Evolutionary conservation across 2,329 filamentous ascomycete genomes (phyloP), one percentile per base, ranked within the genome.

Genomic region (Magnaporthales sp.): DNA sequence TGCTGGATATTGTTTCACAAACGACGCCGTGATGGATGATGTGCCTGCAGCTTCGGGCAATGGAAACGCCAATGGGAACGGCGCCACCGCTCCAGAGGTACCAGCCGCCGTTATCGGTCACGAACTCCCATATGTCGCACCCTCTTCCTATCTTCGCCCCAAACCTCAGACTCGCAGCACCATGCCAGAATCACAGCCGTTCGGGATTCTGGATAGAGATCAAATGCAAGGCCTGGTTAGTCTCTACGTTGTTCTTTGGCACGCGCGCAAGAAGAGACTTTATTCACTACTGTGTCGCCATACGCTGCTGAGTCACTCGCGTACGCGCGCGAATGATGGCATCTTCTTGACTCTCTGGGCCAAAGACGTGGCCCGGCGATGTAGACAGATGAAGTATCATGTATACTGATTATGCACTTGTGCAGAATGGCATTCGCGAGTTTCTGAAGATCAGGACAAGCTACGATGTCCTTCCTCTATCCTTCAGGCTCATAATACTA

Each of bases 361-460:
- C 8, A 46, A n/a, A 46, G 15, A 46, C 15, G 15, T 9, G 38
- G 38, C 38, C 38, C n/a, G 15, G 19, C 24, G 56, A 29, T 27
- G 15, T 8, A 27, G 29, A 26, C 26, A 27, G 13, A 27, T 27
- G 24, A 27, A 27, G 13, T 2, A 60, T 26, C 56, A 60, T 27
- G n/a, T 27, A 27, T 60, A 24, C 24, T 60, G 26, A 60, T 24
- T 27, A 60, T 24, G 24, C 24, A 60, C 10, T 62, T 56, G 51
- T 31, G 65, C 65, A 66, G 65, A 63, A 29, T 30, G 64, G 64
- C 56, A 72, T 72, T n/a, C 91, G 95, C 78, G 91, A 97, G 73
- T 99, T 99, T 80, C 88, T 99, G 76, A 96, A 93, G 79, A 90
- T 96, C 72, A 90, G 95, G 75, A 98, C 92, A 46, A 97, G 93